Percentiles rank a stretch among this genome's conserved stretches.
phyloP scores from a whole-genome alignment of 148 eudicot genomes.

The Euryodendron excelsum region DNA sequence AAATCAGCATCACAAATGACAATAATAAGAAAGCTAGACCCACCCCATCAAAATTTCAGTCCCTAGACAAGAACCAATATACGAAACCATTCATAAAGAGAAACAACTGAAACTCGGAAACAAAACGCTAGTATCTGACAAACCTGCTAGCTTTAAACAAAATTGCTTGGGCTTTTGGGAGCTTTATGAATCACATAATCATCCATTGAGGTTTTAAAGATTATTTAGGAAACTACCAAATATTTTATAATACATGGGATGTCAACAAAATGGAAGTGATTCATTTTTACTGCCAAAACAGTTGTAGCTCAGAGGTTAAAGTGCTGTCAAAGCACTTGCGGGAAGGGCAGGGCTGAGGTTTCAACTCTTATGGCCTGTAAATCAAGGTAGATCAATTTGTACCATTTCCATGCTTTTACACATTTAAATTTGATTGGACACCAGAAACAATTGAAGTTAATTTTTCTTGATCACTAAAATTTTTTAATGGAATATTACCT shows the following conservation, averaged over 20 bases:
- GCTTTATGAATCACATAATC: background rate
- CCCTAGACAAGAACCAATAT: background rate
- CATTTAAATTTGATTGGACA: background rate
- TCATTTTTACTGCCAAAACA: background rate
- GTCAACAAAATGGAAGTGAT: slow-evolving; percentile 7
- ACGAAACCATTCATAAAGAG: background rate
- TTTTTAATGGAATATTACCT: background rate
- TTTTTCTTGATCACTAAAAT: background rate
- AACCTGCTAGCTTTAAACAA: background rate
- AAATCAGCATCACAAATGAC: background rate
- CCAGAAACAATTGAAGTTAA: background rate
- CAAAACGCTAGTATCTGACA: slow-evolving; percentile 7
- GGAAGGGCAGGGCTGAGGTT: background rate
- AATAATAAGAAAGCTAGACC: background rate
- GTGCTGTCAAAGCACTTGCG: background rate
- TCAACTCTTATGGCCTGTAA: background rate
- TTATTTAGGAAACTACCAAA: background rate
- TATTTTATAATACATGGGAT: background rate
- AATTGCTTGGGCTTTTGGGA: background rate
- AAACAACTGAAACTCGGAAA: background rate
- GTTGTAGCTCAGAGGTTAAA: background rate
- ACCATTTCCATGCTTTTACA: background rate
- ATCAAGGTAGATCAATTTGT: background rate
- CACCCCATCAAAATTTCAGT: background rate
- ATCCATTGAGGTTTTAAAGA: background rate